phyloP scores from a whole-genome alignment of 345 rosid genomes.

The Limnanthes douglasii region DNA sequence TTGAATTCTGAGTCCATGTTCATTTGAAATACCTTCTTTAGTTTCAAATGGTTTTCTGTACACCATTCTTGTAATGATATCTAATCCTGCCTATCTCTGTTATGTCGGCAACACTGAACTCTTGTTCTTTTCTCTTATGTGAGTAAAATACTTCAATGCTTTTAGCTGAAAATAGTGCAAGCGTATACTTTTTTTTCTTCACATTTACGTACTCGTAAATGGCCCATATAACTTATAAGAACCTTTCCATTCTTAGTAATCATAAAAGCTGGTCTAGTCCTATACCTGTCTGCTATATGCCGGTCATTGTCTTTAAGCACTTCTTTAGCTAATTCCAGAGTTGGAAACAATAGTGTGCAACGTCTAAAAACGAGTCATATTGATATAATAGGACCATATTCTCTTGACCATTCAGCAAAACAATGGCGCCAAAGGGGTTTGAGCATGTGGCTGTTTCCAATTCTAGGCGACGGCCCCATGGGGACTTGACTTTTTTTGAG shows the following conservation, averaged over 20 bases:
- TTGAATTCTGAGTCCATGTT: conserved; percentile 12
- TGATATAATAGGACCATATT: conserved; percentile 24
- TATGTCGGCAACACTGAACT: conserved; percentile 15
- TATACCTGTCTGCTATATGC: conserved; percentile 16
- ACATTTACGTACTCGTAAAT: conserved; percentile 28
- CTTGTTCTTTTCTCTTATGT: conserved; percentile 15
- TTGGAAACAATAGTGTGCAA: conserved; percentile 17
- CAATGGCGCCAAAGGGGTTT: conserved; percentile 13
- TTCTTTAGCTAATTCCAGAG: conserved; percentile 19
- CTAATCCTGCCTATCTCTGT: conserved; percentile 12
- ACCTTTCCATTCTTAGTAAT: conserved; percentile 12
- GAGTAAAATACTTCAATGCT: conserved; percentile 19
- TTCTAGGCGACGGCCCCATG: conserved; percentile 19
- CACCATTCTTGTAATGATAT: conserved; percentile 13
- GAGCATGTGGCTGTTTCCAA: conserved; percentile 22
- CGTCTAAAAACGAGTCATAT: conserved; percentile 21
- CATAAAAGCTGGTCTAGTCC: conserved; percentile 1
- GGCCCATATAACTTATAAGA: conserved; percentile 30
- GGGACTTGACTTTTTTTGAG: no score
- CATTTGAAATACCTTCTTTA: conserved; percentile 10
- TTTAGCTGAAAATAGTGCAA: conserved; percentile 19
- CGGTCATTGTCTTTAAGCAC: conserved; percentile 26
- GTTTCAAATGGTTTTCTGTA: conserved; percentile 13
- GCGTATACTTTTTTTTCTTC: conserved; percentile 16
- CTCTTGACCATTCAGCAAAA: conserved; percentile 19